phyloP scores from a whole-genome alignment of 2,329 filamentous ascomycete genomes.

The Orbilia brochopaga region DNA sequence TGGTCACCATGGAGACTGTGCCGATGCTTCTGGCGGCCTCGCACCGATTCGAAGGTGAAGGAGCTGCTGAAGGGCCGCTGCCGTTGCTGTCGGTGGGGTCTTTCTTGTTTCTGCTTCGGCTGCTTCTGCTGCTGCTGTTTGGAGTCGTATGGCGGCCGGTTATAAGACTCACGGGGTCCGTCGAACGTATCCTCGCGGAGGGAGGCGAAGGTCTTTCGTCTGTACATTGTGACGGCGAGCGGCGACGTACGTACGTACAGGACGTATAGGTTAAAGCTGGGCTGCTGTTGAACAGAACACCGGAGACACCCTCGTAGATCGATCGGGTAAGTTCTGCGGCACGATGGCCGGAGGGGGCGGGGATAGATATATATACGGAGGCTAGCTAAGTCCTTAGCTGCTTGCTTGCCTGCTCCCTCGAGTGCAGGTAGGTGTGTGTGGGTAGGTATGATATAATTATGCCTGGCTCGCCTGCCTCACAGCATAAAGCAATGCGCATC shows the following conservation, averaged over 20 bases:
- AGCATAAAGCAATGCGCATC: background rate
- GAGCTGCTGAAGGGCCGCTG: slow-evolving; percentile 1
- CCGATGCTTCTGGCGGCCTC: background rate
- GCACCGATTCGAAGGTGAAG: background rate
- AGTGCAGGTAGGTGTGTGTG: too few species aligned
- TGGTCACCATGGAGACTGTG: slow-evolving; percentile 4
- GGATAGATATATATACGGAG: background rate
- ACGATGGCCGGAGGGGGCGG: background rate
- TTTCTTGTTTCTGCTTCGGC: background rate
- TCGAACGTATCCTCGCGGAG: slow-evolving; percentile 3
- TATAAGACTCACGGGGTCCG: background rate
- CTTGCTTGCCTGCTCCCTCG: too few species aligned
- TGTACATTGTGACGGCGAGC: background rate
- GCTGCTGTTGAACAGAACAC: background rate
- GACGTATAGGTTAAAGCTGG: background rate
- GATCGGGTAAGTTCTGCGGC: background rate
- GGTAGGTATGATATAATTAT: slow-evolving; percentile 1
- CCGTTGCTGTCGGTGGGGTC: background rate
- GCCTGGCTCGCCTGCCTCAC: background rate
- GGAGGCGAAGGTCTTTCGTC: slow-evolving; percentile 8
- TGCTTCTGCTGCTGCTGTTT: background rate
- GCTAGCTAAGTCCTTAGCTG: too few species aligned
- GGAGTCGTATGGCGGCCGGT: background rate
- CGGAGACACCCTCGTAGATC: background rate
- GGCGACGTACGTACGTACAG: background rate